Evolutionary conservation across 1,139 yeast genomes (phyloP).

Genomic region (Debaryomyces singareniensis): DNA sequence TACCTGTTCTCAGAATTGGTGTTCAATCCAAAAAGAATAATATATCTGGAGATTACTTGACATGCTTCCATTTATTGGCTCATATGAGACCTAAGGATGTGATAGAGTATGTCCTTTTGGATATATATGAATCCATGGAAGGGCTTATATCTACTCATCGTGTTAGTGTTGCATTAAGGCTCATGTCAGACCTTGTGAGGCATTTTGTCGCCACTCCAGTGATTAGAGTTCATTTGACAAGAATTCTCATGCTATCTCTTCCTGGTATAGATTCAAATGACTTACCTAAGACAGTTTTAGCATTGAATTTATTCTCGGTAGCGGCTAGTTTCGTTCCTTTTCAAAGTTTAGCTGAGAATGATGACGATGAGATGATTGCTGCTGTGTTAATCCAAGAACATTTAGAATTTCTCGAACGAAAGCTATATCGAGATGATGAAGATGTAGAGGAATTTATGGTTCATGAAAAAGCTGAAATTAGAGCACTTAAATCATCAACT

Average conservation of each 20-base stretch:
- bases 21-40: conserved; percentile 68
- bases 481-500: conserved; percentile 69
- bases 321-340: conserved; percentile 73
- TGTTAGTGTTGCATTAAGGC: conserved; percentile 65
- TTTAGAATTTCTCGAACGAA: conserved; percentile 40
- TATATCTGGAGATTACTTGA: conserved; percentile 54
- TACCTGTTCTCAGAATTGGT: conserved; percentile 62
- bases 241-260: conserved; percentile 61
- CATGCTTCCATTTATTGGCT: conserved; percentile 58
- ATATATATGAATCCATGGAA: conserved; percentile 77
- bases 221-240: conserved; percentile 72
- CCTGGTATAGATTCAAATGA: conserved; percentile 92
- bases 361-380: conserved; percentile 52
- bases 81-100: conserved; percentile 56
- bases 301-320: conserved; percentile 66
- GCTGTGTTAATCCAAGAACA: conserved; percentile 68
- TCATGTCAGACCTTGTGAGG: conserved; percentile 60
- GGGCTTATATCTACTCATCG: conserved; percentile 82
- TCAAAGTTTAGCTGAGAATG: conserved; percentile 41
- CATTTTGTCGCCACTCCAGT: conserved; percentile 60
- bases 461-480: conserved; percentile 41
- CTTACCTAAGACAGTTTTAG: conserved; percentile 61
- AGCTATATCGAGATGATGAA: conserved; percentile 15
- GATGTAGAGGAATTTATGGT: conserved; percentile 12
- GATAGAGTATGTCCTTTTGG: conserved; percentile 61